Base-by-base conservation (phyloP, 2,329 filamentous ascomycete genomes). In the Hymenoscyphus infarciens region DNA sequence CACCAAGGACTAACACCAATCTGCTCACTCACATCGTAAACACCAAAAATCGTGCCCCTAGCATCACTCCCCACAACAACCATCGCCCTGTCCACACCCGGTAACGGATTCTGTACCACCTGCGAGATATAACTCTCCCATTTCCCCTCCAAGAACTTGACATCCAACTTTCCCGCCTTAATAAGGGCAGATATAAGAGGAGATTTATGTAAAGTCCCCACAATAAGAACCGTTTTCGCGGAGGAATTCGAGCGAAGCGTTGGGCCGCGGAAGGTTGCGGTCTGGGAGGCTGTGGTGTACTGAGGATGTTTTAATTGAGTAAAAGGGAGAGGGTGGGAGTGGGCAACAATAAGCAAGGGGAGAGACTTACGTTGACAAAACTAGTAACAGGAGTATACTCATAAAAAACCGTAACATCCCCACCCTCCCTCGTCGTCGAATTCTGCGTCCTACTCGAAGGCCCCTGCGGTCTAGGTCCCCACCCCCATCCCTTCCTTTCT, bases 1-100 rank as follows among this genome's bases (percentile, higher is more conserved):
- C 33, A 35, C 82, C 82, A 86, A 56, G 86, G 87, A 35, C 84
- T 88, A 13, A 91, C 87, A 29, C 88, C 88, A 62, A 91, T 90
- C 72, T 91, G 87, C 74, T 90, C 87, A 25, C 85, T 88, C 56
- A 91, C 74, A 66, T 88, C 87, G 75, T 91, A 91, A 22, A 89
- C 77, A 11, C 88, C 88, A 69, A 83, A 91, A 61, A 91, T 89
- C 1, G 86, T 83, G 15, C 86, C 87, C 65, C 87, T 79, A 53
- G 81, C 79, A 72, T 91, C 87, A 70, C 83, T 87, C 11, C 86
- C 88, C 35, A 83, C 86, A 72, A 92, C 86, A 1, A 91, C 83
- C 19, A 91, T 77, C 1, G 87, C 87, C 63, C 79, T 78, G 0
- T 79, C 70, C 27, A 84, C 81, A 22, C 83, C 85, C 1, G 81